phyloP scores from a whole-genome alignment of 176 grass and related monocot genomes.

The Zizania latifolia region DNA sequence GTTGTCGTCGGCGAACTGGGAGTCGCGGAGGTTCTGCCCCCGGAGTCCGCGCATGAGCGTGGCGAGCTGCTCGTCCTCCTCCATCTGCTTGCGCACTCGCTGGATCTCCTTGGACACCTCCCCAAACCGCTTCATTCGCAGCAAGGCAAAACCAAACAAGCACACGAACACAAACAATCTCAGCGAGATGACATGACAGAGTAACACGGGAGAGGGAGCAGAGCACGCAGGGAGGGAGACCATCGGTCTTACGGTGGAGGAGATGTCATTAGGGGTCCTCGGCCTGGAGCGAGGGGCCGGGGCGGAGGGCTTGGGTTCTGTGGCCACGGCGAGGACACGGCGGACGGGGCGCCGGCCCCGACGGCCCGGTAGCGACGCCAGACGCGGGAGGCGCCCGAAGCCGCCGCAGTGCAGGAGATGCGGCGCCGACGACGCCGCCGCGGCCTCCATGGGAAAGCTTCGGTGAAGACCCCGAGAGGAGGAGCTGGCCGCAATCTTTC shows the following conservation, averaged over 20 bases:
- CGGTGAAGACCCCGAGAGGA: not conserved
- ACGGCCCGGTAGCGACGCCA: slow-evolving; percentile 11
- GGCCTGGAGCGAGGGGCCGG: not conserved
- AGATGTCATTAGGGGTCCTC: slow-evolving; percentile 23
- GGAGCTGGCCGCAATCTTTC: not conserved
- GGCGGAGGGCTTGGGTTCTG: slow-evolving; percentile 43
- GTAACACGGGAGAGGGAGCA: not conserved
- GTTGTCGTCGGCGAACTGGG: slow-evolving; percentile 68
- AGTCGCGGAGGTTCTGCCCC: slow-evolving; percentile 81
- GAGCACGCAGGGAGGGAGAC: not conserved
- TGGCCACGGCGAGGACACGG: slow-evolving; percentile 62
- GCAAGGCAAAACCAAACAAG: not conserved
- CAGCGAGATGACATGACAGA: not conserved
- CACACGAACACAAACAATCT: not conserved
- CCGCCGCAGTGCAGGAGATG: slow-evolving; percentile 67
- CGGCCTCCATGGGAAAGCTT: slow-evolving; percentile 45
- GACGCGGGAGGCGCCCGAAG: slow-evolving; percentile 36
- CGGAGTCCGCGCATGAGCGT: slow-evolving; percentile 89
- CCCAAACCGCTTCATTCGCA: slow-evolving; percentile 48
- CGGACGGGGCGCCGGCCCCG: not conserved
- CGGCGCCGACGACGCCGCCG: slow-evolving; percentile 32
- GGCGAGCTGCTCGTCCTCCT: slow-evolving; percentile 94
- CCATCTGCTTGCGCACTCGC: slow-evolving; percentile 94
- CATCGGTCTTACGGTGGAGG: slow-evolving; percentile 49
- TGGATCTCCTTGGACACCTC: slow-evolving; percentile 86